These are phyloP conservation scores for Lagenidium sp. DNA, from an alignment of 352 stramenopile species.

Conservation along the genomic window DNA sequence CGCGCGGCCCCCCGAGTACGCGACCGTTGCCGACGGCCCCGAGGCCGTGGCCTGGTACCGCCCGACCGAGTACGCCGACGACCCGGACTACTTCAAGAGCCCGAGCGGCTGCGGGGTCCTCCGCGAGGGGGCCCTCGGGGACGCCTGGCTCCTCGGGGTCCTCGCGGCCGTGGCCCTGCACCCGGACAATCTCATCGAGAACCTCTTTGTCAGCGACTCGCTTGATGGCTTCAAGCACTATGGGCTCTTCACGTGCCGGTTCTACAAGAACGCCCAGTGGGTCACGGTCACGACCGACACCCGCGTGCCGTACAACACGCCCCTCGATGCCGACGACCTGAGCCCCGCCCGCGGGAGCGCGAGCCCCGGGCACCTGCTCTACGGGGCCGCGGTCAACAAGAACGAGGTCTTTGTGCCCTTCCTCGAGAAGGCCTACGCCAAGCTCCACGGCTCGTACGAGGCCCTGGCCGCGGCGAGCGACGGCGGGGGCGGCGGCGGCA, in stretches of 20 bases:
- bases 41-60: conserved; percentile 48
- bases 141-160: conserved; percentile 82
- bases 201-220: conserved; percentile 84
- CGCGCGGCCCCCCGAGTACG: conserved; percentile 52
- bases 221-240: conserved; percentile 72
- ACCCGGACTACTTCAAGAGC: conserved; percentile 84
- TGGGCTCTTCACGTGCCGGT: conserved; percentile 87
- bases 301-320: conserved; percentile 56
- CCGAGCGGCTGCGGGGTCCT: conserved; percentile 44
- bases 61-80: conserved; percentile 58
- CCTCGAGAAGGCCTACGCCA: conserved; percentile 87
- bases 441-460: conserved; percentile 78
- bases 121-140: conserved; percentile 53
- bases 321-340: conserved; percentile 29
- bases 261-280: conserved; percentile 89
- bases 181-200: conserved; percentile 83
- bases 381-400: conserved; percentile 58
- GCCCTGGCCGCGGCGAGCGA: conserved; percentile 28
- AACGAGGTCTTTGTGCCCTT: conserved; percentile 86
- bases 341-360: conserved; percentile 11
- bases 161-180: conserved; percentile 76
- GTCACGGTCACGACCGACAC: conserved; percentile 86
- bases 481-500: too few species aligned
- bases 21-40: conserved; percentile 13
- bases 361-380: conserved; percentile 43